A percentile compares a stretch with the other conserved stretches of the same genome.
Evolutionary conservation across 1,284 basidiomycete genomes (phyloP).

Genomic region (Leccinum holopus): DNA sequence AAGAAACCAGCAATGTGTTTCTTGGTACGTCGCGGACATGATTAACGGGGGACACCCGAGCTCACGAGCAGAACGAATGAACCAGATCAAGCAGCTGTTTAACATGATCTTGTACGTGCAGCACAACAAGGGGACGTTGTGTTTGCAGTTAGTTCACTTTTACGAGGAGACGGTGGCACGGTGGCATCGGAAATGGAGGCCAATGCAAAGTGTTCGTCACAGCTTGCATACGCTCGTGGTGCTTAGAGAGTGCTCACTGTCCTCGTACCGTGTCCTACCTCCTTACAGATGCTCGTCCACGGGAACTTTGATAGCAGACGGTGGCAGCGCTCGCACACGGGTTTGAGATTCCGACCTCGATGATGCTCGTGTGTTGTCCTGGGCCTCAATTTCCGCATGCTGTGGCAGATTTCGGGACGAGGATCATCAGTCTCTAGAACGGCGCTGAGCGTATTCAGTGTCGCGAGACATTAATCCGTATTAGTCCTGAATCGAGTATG

Average conservation of each 20-base stretch:
- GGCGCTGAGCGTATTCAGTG: too few relatives aligned
- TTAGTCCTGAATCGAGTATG: too few relatives aligned
- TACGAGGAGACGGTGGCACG: constrained; percentile 40
- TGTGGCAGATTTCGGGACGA: constrained; percentile 32
- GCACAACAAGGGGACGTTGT: constrained; percentile 65
- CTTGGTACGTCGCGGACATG: constrained; percentile 35
- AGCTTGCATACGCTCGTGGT: background rate
- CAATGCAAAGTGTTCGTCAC: constrained; percentile 53
- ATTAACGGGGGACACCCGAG: background rate
- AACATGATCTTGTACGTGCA: constrained; percentile 60
- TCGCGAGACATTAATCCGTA: too few relatives aligned
- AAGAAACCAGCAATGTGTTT: constrained; percentile 57
- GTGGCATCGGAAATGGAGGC: constrained; percentile 60
- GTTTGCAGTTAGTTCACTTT: constrained; percentile 67
- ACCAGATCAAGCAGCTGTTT: constrained; percentile 51
- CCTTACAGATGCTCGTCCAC: constrained; percentile 49
- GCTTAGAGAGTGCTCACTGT: background rate
- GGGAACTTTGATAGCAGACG: constrained; percentile 41
- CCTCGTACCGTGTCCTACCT: background rate
- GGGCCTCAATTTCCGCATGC: constrained; percentile 23
- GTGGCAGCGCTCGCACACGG: constrained; percentile 30
- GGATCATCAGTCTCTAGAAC: constrained; percentile 24
- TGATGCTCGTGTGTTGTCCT: constrained; percentile 38
- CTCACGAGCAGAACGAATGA: background rate
- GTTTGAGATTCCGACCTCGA: constrained; percentile 29